These are phyloP conservation scores for Aspergillus conjunctus DNA, from an alignment of 495 filamentous ascomycete genomes.

Conservation along the genomic window DNA sequence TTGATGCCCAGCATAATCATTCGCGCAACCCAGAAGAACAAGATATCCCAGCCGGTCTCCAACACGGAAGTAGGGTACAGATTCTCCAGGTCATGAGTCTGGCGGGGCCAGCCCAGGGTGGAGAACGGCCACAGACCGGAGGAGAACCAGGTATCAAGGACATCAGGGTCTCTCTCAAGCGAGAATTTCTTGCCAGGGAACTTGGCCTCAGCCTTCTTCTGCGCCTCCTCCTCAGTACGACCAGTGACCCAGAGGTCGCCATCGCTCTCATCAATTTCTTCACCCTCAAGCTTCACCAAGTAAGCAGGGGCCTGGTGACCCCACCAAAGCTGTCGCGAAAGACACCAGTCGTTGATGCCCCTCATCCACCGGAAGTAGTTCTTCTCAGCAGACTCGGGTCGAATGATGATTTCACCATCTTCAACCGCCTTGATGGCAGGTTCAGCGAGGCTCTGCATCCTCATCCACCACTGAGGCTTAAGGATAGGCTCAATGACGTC, in stretches of 20 bases:
- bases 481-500: constrained; percentile 80
- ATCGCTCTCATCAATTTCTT: constrained; percentile 53
- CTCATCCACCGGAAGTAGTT: constrained; percentile 73
- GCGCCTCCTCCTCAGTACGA: constrained; percentile 64
- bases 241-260: constrained; percentile 69
- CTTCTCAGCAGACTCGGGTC: constrained; percentile 69
- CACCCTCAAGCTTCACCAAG: constrained; percentile 68
- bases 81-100: constrained; percentile 65
- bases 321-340: constrained; percentile 85
- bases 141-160: constrained; percentile 83
- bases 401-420: constrained; percentile 68
- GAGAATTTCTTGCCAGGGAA: constrained; percentile 70
- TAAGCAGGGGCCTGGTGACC: constrained; percentile 79
- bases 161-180: constrained; percentile 68
- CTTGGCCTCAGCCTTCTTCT: constrained; percentile 64
- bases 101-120: constrained; percentile 77
- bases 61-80: constrained; percentile 74
- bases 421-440: constrained; percentile 68
- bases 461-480: constrained; percentile 81
- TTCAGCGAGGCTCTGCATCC: constrained; percentile 60
- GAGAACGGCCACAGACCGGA: constrained; percentile 82
- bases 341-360: constrained; percentile 79
- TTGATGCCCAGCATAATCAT: constrained; percentile 85
- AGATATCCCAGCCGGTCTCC: constrained; percentile 85
- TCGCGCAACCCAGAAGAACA: constrained; percentile 82